Percentiles rank a stretch among this genome's conserved stretches.
Evolutionary conservation across 805 yeast species (phyloP).

Genomic region (Candida qinlingensis): DNA sequence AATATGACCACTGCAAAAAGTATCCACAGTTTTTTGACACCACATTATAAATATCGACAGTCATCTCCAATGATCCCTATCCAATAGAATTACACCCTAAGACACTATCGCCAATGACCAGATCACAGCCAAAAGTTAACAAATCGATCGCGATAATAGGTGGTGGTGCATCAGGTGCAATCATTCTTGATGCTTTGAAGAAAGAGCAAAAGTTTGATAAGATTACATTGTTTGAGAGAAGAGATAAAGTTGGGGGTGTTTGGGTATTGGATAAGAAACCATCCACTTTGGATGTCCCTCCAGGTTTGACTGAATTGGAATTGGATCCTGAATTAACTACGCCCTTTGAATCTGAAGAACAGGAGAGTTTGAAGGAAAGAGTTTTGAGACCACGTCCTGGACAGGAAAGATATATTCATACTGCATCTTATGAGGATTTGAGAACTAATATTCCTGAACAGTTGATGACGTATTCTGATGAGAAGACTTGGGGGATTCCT

Average conservation of each 20-base stretch:
- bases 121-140: neutral
- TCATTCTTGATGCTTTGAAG: slow-evolving; percentile 34
- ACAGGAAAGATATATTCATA: slow-evolving; percentile 25
- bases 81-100: neutral
- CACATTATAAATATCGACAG: neutral
- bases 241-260: slow-evolving; percentile 37
- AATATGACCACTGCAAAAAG: neutral
- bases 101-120: neutral
- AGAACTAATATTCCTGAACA: slow-evolving; percentile 39
- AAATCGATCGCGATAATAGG: slow-evolving; percentile 40
- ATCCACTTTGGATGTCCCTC: slow-evolving; percentile 18
- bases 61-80: neutral
- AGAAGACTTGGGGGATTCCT: slow-evolving; percentile 28
- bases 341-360: slow-evolving; percentile 5
- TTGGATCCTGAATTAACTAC: slow-evolving; percentile 25
- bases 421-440: slow-evolving; percentile 28
- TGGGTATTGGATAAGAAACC: slow-evolving; percentile 34
- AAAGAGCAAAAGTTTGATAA: slow-evolving; percentile 29
- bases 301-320: slow-evolving; percentile 23
- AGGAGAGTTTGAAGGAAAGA: neutral
- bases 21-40: neutral
- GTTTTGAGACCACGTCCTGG: neutral
- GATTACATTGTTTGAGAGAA: slow-evolving; percentile 37
- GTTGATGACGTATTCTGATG: slow-evolving; percentile 41
- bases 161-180: slow-evolving; percentile 48